Percentiles rank a stretch among this genome's conserved stretches.
Evolutionary conservation across 352 stramenopile genomes (phyloP).

Genomic region (Phytophthora cajani): DNA sequence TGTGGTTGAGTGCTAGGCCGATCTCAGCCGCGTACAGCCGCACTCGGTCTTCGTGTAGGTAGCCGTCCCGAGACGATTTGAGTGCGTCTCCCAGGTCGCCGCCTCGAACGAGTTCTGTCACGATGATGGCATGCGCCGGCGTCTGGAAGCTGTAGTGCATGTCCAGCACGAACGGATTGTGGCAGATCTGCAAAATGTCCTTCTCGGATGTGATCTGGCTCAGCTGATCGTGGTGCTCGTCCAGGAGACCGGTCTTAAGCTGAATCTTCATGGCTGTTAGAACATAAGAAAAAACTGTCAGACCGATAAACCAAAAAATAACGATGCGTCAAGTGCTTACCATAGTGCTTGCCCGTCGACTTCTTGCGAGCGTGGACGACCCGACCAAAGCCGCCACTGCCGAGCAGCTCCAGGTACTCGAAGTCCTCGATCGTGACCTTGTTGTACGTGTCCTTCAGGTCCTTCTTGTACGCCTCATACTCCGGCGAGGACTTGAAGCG

Average conservation of each 20-base stretch:
- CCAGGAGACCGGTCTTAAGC: constrained; percentile 88
- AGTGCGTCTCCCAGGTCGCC: constrained; percentile 83
- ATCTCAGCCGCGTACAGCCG: constrained; percentile 88
- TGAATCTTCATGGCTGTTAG: constrained; percentile 92
- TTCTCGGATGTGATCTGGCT: constrained; percentile 91
- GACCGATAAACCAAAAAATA: not conserved
- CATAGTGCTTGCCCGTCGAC: constrained; percentile 90
- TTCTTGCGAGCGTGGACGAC: constrained; percentile 92
- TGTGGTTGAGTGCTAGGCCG: constrained; percentile 85
- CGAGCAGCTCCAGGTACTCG: constrained; percentile 86
- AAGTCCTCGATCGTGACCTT: constrained; percentile 87
- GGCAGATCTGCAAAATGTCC: constrained; percentile 85
- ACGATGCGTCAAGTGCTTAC: constrained; percentile 31
- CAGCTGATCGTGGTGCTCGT: constrained; percentile 86
- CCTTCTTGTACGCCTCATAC: constrained; percentile 76
- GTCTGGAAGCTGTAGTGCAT: constrained; percentile 94
- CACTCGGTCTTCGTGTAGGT: constrained; percentile 79
- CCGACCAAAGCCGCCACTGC: constrained; percentile 91
- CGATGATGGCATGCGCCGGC: constrained; percentile 84
- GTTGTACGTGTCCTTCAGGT: constrained; percentile 89
- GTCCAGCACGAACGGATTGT: constrained; percentile 90
- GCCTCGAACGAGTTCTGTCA: constrained; percentile 86
- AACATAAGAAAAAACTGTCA: constrained; percentile 5
- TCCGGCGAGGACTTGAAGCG: constrained; percentile 78
- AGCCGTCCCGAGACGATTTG: constrained; percentile 70